These are phyloP conservation scores for Aspergillus cavernicola DNA, from an alignment of 495 filamentous ascomycete species.

Conservation along the genomic window DNA sequence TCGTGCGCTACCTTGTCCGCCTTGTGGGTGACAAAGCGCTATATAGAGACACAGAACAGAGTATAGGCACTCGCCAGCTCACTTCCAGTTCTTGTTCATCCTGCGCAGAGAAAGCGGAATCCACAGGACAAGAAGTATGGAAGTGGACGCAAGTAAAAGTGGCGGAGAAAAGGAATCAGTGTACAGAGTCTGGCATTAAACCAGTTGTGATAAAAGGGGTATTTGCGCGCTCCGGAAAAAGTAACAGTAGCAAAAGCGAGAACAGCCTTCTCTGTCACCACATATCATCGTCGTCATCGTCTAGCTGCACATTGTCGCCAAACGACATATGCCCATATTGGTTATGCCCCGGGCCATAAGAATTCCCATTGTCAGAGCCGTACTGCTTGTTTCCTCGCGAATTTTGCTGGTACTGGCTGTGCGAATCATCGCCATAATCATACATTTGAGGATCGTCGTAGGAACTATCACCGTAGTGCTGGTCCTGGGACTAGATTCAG, in stretches of 20 bases:
- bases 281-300: slow-evolving; percentile 54
- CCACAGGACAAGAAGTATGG: slow-evolving; percentile 9
- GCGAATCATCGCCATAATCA: slow-evolving; percentile 52
- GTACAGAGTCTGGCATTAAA: slow-evolving; percentile 27
- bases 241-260: slow-evolving; percentile 26
- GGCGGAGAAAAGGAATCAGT: slow-evolving; percentile 22
- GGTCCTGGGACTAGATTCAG: slow-evolving; percentile 44
- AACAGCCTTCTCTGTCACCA: slow-evolving; percentile 40
- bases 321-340: slow-evolving; percentile 50
- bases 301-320: slow-evolving; percentile 45
- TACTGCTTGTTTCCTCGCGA: slow-evolving; percentile 48
- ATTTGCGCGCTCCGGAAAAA: slow-evolving; percentile 34
- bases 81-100: slow-evolving; percentile 10
- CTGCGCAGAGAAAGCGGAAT: slow-evolving; percentile 14
- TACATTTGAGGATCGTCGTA: slow-evolving; percentile 58
- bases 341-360: slow-evolving; percentile 42
- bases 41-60: slow-evolving; percentile 18
- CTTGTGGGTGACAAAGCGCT: slow-evolving; percentile 12
- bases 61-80: slow-evolving; percentile 10
- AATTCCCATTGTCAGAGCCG: slow-evolving; percentile 43
- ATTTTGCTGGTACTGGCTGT: slow-evolving; percentile 50
- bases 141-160: slow-evolving; percentile 3
- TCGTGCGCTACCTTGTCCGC: slow-evolving; percentile 10
- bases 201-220: slow-evolving; percentile 32
- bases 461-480: slow-evolving; percentile 49